phyloP scores from a whole-genome alignment of 148 eudicot species.

The Salicornia ramosissima region DNA sequence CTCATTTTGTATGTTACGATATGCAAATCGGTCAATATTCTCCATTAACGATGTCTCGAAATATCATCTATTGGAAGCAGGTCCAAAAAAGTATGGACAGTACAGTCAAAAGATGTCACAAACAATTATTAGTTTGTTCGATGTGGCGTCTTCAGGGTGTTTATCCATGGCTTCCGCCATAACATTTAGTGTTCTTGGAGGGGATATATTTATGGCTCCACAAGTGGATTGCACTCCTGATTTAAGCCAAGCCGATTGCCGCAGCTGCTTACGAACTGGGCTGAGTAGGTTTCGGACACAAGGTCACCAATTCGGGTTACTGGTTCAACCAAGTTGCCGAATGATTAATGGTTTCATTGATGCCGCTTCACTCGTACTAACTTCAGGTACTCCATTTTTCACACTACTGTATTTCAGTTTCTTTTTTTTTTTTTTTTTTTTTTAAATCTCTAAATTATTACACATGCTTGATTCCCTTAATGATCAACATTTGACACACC shows the following conservation, averaged over 20 bases:
- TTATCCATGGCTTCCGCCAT: neutral
- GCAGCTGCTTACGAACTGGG: conserved; percentile 17
- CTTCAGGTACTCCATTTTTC: neutral
- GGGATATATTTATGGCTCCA: neutral
- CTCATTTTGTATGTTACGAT: conserved; percentile 22
- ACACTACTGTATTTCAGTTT: neutral
- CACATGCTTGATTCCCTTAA: too few species aligned
- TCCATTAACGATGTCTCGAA: conserved; percentile 13
- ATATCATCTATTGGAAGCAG: neutral
- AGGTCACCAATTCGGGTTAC: neutral
- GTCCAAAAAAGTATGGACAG: conserved; percentile 1
- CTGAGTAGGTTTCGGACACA: neutral
- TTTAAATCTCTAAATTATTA: neutral
- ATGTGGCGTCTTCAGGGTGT: conserved; percentile 3
- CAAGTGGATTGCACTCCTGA: conserved; percentile 18
- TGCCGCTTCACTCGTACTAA: neutral
- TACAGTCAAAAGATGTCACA: conserved; percentile 16
- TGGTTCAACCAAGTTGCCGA: conserved; percentile 21
- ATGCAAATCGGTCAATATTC: conserved; percentile 19
- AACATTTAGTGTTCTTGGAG: neutral
- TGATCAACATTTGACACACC: neutral
- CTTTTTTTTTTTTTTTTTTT: neutral
- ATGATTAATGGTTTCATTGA: conserved; percentile 4
- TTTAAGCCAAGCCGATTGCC: conserved; percentile 2
- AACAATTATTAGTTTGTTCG: conserved; percentile 10